Evolutionary conservation across 768 basidiomycete genomes (phyloP).

Genomic region (Suillus luteus): DNA sequence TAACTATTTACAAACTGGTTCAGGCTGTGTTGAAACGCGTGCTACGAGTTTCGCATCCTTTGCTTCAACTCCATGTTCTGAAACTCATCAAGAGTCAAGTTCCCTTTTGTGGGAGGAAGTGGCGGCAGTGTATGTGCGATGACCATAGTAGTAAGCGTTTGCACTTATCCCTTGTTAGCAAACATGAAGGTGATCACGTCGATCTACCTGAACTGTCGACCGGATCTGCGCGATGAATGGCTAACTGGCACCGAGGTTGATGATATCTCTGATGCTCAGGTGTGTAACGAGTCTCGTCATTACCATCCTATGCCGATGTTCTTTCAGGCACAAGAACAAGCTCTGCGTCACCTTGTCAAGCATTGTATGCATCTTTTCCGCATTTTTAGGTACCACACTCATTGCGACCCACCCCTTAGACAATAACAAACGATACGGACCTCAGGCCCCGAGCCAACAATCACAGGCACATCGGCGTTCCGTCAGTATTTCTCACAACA

Average conservation of each 20-base stretch:
- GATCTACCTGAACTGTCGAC: constrained; percentile 96
- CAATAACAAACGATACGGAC: constrained; percentile 88
- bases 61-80: constrained; percentile 91
- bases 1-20: not conserved
- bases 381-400: constrained; percentile 5
- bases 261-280: constrained; percentile 88
- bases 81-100: constrained; percentile 99
- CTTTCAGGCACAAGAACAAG: constrained; percentile 88
- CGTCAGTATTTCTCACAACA: constrained; percentile 79
- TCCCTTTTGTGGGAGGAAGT: constrained; percentile 96
- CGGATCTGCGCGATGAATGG: constrained; percentile 98
- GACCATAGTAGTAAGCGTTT: constrained; percentile 8
- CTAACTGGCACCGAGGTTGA: constrained; percentile 91
- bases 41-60: constrained; percentile 88
- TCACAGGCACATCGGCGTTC: constrained; percentile 74
- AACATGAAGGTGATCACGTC: constrained; percentile 99
- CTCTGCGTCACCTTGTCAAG: constrained; percentile 88
- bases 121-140: constrained; percentile 82
- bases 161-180: constrained; percentile 48
- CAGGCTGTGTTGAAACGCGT: constrained; percentile 96
- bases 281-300: constrained; percentile 34
- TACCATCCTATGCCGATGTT: not conserved
- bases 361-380: constrained; percentile 68
- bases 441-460: constrained; percentile 48
- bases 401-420: constrained; percentile 47